These are phyloP conservation scores for Nannochloris sp. DNA, from an alignment of 139 green algal genomes.

Conservation along the genomic window DNA sequence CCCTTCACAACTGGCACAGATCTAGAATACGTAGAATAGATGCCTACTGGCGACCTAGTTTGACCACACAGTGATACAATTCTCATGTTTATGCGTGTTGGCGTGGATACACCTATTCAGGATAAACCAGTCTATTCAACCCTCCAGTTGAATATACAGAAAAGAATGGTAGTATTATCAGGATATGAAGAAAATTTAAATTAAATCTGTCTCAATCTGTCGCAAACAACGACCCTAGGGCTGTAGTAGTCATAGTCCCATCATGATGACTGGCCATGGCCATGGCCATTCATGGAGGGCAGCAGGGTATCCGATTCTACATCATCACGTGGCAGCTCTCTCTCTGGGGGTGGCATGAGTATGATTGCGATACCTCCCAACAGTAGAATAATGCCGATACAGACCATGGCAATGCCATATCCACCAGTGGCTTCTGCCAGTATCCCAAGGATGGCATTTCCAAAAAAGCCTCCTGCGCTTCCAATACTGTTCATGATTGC, in stretches of 20 bases:
- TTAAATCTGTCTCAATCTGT: too few species aligned
- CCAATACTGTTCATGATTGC: slow-evolving; percentile 35
- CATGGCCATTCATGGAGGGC: neutral
- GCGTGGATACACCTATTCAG: too few species aligned
- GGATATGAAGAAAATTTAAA: too few species aligned
- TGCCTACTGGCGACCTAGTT: too few species aligned
- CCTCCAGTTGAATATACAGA: too few species aligned
- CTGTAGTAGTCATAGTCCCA: neutral
- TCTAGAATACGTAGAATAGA: too few species aligned
- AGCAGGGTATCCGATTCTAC: neutral
- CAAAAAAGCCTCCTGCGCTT: slow-evolving; percentile 24
- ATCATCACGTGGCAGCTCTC: slow-evolving; percentile 2
- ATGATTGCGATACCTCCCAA: slow-evolving; percentile 17
- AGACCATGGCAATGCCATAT: slow-evolving; percentile 16
- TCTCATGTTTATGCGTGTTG: too few species aligned
- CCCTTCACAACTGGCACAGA: too few species aligned
- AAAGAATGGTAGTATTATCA: too few species aligned
- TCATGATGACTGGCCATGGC: too few species aligned
- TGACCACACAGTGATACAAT: too few species aligned
- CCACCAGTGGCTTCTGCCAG: slow-evolving; percentile 13
- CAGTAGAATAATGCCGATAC: slow-evolving; percentile 12
- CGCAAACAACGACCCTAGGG: neutral
- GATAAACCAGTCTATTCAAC: too few species aligned
- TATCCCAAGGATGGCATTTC: slow-evolving; percentile 19
- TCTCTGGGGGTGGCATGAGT: slow-evolving; percentile 10